These are phyloP conservation scores for Lactarius akahatsu DNA, from an alignment of 768 basidiomycete species.

Conservation along the genomic window DNA sequence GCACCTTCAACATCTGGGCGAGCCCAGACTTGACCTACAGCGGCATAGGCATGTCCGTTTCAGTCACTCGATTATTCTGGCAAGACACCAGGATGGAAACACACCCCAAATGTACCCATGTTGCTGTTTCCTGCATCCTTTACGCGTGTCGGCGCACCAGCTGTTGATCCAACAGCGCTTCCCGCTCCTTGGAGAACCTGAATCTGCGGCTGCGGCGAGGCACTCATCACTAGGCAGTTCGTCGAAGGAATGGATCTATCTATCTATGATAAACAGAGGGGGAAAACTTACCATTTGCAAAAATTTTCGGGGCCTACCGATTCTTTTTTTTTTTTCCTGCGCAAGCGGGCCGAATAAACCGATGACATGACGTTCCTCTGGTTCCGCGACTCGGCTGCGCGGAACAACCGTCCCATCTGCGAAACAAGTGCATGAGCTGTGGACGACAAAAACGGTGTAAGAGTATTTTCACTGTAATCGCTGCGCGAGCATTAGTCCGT, in stretches of 20 bases:
- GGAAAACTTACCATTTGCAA: neutral
- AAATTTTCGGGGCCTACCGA: neutral
- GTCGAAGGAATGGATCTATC: constrained; percentile 10
- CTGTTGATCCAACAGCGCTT: constrained; percentile 40
- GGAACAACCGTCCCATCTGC: neutral
- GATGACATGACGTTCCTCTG: constrained; percentile 1
- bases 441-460: neutral
- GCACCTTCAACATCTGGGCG: constrained; percentile 94
- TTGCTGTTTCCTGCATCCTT: constrained; percentile 56
- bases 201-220: constrained; percentile 28
- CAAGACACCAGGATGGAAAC: constrained; percentile 28
- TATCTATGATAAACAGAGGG: neutral
- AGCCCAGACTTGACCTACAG: constrained; percentile 86
- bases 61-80: constrained; percentile 8
- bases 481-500: neutral
- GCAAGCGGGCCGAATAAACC: constrained; percentile 16
- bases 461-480: neutral
- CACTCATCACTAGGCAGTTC: constrained; percentile 30
- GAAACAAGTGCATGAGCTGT: neutral
- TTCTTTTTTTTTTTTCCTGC: neutral
- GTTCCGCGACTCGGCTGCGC: constrained; percentile 7
- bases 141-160: constrained; percentile 53
- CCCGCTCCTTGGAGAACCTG: constrained; percentile 39
- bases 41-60: constrained; percentile 17
- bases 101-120: constrained; percentile 71